Evolutionary conservation across 495 filamentous ascomycete genomes (phyloP).

Genomic region (Articulospora tetracladia): DNA sequence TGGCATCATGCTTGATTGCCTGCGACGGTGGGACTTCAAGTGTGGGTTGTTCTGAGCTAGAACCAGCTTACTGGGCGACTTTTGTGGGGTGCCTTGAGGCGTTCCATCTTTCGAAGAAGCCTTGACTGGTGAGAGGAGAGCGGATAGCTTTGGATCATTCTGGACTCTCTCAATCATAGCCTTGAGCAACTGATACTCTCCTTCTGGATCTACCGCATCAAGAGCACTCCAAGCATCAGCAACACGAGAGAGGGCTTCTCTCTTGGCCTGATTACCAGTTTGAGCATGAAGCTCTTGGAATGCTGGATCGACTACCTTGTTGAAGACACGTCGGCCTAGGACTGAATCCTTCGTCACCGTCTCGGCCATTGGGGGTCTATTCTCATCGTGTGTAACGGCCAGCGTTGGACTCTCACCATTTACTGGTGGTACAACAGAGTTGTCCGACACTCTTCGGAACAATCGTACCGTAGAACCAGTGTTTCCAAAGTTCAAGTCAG

Average conservation of each 20-base stretch:
- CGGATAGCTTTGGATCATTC: slow-evolving; percentile 50
- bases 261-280: slow-evolving; percentile 67
- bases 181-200: slow-evolving; percentile 77
- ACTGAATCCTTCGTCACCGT: slow-evolving; percentile 72
- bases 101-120: slow-evolving; percentile 30
- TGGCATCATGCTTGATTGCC: slow-evolving; percentile 48
- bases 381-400: slow-evolving; percentile 20
- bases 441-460: slow-evolving; percentile 82
- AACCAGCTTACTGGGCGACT: slow-evolving; percentile 55
- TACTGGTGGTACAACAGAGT: slow-evolving; percentile 35
- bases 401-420: slow-evolving; percentile 19
- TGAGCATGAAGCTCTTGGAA: slow-evolving; percentile 81
- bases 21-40: slow-evolving; percentile 71
- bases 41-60: slow-evolving; percentile 83
- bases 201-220: slow-evolving; percentile 86
- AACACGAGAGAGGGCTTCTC: slow-evolving; percentile 75
- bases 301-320: slow-evolving; percentile 70
- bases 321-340: slow-evolving; percentile 74
- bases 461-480: slow-evolving; percentile 82
- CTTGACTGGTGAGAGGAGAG: slow-evolving; percentile 35
- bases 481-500: slow-evolving; percentile 89
- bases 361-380: slow-evolving; percentile 31
- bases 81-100: slow-evolving; percentile 20
- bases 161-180: slow-evolving; percentile 27
- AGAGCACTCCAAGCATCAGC: slow-evolving; percentile 81